Evolutionary conservation across 1,139 yeast genomes (phyloP).

Genomic region (Lipomyces yarrowii): DNA sequence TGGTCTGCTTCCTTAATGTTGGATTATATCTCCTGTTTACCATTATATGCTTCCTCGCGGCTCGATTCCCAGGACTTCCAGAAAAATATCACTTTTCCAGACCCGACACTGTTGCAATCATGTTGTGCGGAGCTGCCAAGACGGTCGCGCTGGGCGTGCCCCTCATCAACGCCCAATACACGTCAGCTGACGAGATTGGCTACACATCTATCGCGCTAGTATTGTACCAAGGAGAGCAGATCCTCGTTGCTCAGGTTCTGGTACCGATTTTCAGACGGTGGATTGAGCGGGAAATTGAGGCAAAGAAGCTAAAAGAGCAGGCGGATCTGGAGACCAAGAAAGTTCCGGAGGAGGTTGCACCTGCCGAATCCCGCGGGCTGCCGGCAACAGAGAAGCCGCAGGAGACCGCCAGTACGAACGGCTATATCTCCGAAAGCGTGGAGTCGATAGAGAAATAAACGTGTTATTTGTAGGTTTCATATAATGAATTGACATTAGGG

Average conservation of each 20-base stretch:
- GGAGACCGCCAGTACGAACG: background rate
- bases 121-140: conserved; percentile 91
- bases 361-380: background rate
- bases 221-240: conserved; percentile 84
- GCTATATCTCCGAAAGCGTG: background rate
- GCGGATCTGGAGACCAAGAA: conserved; percentile 5
- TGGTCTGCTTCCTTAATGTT: conserved; percentile 77
- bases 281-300: conserved; percentile 44
- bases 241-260: conserved; percentile 70
- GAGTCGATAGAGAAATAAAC: background rate
- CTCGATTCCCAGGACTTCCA: conserved; percentile 55
- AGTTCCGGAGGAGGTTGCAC: background rate
- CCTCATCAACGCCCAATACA: conserved; percentile 76
- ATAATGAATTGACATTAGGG: background rate
- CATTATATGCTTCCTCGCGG: conserved; percentile 55
- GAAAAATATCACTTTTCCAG: conserved; percentile 56
- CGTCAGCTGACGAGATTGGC: conserved; percentile 62
- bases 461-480: background rate
- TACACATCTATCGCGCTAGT: conserved; percentile 77
- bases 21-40: conserved; percentile 80
- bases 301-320: conserved; percentile 2
- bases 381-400: background rate
- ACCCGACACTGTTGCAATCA: conserved; percentile 71
- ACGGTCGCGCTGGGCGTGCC: conserved; percentile 92
- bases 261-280: conserved; percentile 67